Evolutionary conservation across 1,284 basidiomycete species (phyloP).

Genomic region (Ustilago cynodontis): DNA sequence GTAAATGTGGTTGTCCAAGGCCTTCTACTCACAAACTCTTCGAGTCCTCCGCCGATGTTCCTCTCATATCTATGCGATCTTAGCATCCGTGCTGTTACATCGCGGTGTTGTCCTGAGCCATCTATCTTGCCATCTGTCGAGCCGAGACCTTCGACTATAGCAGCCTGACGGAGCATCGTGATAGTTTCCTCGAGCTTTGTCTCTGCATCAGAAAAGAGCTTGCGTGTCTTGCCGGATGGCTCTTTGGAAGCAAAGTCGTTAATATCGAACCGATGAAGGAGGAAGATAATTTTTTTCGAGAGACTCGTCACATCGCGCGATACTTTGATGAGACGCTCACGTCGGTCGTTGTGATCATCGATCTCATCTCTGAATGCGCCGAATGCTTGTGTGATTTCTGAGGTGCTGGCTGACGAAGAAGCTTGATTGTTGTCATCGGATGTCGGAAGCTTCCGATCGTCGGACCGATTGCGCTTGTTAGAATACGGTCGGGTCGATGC

Average conservation of each 20-base stretch:
- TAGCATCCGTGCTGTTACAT: slow-evolving; percentile 4
- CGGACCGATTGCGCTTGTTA: slow-evolving; percentile 34
- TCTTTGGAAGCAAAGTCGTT: slow-evolving; percentile 23
- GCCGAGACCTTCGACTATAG: slow-evolving; percentile 62
- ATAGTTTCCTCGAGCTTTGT: slow-evolving; percentile 81
- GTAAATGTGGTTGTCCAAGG: not conserved
- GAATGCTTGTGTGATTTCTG: slow-evolving; percentile 34
- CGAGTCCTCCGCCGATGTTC: slow-evolving; percentile 66
- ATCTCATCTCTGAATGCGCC: slow-evolving; percentile 62
- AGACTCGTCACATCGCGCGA: slow-evolving; percentile 86
- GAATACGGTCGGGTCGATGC: slow-evolving; percentile 12
- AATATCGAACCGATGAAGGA: slow-evolving; percentile 79
- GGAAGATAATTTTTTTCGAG: slow-evolving; percentile 95
- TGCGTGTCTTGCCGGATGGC: slow-evolving; percentile 16
- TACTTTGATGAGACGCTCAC: slow-evolving; percentile 83
- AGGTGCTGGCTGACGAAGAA: slow-evolving; percentile 2
- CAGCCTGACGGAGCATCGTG: slow-evolving; percentile 76
- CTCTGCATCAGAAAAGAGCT: slow-evolving; percentile 75
- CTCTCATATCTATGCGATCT: slow-evolving; percentile 57
- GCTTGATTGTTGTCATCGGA: not conserved
- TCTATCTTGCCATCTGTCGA: not conserved
- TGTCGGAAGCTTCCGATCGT: not conserved
- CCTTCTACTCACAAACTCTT: slow-evolving; percentile 64
- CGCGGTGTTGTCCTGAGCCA: not conserved
- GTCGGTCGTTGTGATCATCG: slow-evolving; percentile 67